phyloP scores from a whole-genome alignment of 257 asterid genomes.

The Plantago major region DNA sequence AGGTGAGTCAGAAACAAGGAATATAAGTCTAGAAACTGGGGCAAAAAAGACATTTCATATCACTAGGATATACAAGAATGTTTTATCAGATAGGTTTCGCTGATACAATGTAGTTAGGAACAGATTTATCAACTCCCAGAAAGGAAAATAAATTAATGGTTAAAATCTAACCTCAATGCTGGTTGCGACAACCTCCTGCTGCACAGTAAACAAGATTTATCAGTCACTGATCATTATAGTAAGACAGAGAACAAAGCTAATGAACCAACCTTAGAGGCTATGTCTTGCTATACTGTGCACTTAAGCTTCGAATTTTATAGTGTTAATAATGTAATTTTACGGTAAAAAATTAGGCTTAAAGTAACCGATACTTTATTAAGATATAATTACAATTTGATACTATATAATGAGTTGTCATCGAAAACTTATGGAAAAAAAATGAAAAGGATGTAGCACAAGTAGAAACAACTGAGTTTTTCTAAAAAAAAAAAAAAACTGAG shows the following conservation, averaged over 20 bases:
- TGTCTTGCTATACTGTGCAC: constrained; percentile 5
- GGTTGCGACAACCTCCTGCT: constrained; percentile 44
- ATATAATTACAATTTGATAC: not conserved
- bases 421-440: not conserved
- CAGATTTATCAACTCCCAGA: not conserved
- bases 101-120: constrained; percentile 1
- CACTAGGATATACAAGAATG: not conserved
- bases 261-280: constrained; percentile 10
- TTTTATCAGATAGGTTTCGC: constrained; percentile 4
- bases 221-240: constrained; percentile 37
- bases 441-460: not conserved
- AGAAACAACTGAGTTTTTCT: not conserved
- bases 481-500: no score
- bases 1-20: constrained; percentile 17
- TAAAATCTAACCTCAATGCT: constrained; percentile 56
- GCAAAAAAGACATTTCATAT: constrained; percentile 19
- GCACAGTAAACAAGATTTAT: constrained; percentile 41
- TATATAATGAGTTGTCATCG: constrained; percentile 10
- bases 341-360: not conserved
- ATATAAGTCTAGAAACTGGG: constrained; percentile 14
- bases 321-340: not conserved
- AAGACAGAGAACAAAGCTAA: constrained; percentile 29
- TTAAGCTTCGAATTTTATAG: constrained; percentile 1
- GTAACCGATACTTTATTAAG: not conserved
- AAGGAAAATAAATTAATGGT: constrained; percentile 8